Evolutionary conservation across 148 eudicot species (phyloP).

Genomic region (Spergularia marina): DNA sequence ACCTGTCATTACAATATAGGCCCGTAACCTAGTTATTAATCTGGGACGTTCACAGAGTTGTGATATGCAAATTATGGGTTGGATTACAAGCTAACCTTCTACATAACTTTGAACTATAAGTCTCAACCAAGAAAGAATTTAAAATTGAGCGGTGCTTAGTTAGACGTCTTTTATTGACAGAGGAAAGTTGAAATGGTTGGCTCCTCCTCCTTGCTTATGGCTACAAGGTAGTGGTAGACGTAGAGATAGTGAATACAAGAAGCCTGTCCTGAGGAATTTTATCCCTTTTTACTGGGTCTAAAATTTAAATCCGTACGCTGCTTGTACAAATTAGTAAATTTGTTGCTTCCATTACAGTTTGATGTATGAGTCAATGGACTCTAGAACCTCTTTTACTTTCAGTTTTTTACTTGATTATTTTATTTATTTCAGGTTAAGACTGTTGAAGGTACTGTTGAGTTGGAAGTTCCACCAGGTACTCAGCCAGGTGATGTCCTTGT

Average conservation of each 20-base stretch:
- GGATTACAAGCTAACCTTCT: background rate
- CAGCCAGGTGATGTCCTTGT: constrained; percentile 98
- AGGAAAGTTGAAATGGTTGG: background rate
- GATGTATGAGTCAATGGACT: background rate
- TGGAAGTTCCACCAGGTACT: constrained; percentile 89
- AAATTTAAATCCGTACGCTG: background rate
- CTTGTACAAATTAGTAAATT: background rate
- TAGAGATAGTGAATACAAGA: no score
- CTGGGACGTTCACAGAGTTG: background rate
- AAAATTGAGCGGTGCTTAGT: background rate
- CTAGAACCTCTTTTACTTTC: background rate
- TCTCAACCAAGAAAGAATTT: background rate
- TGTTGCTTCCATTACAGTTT: background rate
- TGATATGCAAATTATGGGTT: background rate
- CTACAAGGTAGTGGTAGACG: background rate
- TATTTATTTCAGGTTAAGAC: constrained; percentile 66
- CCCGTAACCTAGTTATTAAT: background rate
- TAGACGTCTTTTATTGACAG: background rate
- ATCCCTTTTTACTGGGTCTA: background rate
- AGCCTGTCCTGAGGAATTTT: background rate
- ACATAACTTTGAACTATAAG: no score
- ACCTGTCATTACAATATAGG: background rate
- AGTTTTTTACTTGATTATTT: background rate
- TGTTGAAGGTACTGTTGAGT: constrained; percentile 77
- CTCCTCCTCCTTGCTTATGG: constrained; percentile 2